A percentile compares a stretch with the other conserved stretches of the same genome.
These are phyloP conservation scores for Macrolepiota dolichaula DNA, from an alignment of 768 basidiomycete species.

Conservation along the genomic window DNA sequence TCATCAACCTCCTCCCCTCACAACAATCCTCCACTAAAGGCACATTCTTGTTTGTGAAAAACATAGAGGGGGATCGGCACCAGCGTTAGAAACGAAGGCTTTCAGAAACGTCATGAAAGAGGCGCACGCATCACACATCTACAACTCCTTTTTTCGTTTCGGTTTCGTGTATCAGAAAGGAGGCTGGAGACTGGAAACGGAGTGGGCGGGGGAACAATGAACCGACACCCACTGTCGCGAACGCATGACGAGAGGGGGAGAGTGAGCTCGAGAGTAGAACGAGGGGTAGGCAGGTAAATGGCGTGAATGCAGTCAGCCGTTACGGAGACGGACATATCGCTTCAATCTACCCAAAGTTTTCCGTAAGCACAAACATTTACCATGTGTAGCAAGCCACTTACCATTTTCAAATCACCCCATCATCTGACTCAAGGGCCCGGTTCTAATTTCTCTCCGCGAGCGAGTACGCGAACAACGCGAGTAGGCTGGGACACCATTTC, in stretches of 20 bases:
- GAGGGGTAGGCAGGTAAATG: not conserved
- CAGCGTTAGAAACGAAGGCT: not conserved
- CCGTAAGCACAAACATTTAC: not conserved
- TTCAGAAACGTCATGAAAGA: not conserved
- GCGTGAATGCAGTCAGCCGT: slow-evolving; percentile 8
- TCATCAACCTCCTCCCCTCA: not conserved
- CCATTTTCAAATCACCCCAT: not conserved
- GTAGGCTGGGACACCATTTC: slow-evolving; percentile 69
- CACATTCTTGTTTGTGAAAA: not conserved
- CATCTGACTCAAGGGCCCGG: slow-evolving; percentile 24
- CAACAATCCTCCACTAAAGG: not conserved
- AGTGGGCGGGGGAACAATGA: not conserved
- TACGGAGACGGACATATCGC: not conserved
- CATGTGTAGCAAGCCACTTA: not conserved
- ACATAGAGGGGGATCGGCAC: not conserved
- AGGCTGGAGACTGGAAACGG: not conserved
- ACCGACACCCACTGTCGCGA: not conserved
- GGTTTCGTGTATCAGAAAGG: not conserved
- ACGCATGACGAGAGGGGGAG: not conserved
- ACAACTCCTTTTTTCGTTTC: slow-evolving; percentile 7
- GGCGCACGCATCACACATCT: not conserved
- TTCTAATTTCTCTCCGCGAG: slow-evolving; percentile 83
- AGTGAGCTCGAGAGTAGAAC: not conserved
- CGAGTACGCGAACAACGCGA: slow-evolving; percentile 75
- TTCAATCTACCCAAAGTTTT: not conserved